Evolutionary conservation across 2,329 filamentous ascomycete species (phyloP).

Genomic region (Sporothrix pseudoabietina): DNA sequence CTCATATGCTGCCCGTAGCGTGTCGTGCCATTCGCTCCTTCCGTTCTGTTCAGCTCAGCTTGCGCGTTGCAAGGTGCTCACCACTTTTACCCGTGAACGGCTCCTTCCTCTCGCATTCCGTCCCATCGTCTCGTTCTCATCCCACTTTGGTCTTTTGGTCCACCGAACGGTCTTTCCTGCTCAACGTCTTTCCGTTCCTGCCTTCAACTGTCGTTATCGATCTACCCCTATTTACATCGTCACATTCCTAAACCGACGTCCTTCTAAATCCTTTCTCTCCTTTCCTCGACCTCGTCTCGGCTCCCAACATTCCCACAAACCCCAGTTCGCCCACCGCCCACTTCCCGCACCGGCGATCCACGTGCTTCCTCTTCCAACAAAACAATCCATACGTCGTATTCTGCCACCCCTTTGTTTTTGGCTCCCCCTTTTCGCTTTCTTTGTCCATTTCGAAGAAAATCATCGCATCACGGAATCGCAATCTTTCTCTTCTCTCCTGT

Average conservation of each 20-base stretch:
- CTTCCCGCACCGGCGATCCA: neutral
- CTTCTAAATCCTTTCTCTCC: neutral
- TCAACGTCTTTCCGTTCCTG: neutral
- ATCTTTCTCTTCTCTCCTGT: neutral
- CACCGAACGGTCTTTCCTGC: neutral
- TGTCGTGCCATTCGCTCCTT: neutral
- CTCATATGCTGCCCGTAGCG: neutral
- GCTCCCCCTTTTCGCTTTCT: neutral
- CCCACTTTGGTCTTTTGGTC: neutral
- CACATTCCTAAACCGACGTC: neutral
- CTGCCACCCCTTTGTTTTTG: neutral
- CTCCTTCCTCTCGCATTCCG: slow-evolving; percentile 12
- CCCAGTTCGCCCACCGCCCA: slow-evolving; percentile 2
- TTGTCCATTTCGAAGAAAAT: neutral
- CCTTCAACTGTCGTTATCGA: neutral
- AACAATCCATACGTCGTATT: neutral
- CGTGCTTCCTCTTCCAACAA: neutral
- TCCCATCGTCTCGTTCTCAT: neutral
- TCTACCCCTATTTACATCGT: neutral
- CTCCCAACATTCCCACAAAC: neutral
- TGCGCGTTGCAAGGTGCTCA: neutral
- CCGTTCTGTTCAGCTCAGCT: neutral
- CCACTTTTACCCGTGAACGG: slow-evolving; percentile 16
- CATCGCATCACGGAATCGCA: neutral
- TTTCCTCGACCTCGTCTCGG: neutral